Percentiles rank a stretch among this genome's conserved stretches.
Evolutionary conservation across 2,329 filamentous ascomycete genomes (phyloP).

Genomic region (Aureobasidium sp.): DNA sequence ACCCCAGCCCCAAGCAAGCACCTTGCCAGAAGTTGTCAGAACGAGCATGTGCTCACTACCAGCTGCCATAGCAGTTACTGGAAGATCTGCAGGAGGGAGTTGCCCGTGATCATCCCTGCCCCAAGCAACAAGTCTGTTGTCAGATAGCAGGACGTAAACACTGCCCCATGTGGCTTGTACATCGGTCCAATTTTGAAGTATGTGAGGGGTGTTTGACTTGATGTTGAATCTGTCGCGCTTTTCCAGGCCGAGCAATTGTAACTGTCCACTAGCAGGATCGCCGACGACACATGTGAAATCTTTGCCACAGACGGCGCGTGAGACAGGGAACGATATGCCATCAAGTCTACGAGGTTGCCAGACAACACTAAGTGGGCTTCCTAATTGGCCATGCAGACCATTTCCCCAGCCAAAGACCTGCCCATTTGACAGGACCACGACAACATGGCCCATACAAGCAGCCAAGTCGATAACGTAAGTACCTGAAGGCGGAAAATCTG

Average conservation of each 20-base stretch:
- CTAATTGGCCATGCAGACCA: conserved; percentile 77
- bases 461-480: conserved; percentile 56
- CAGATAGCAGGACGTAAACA: conserved; percentile 58
- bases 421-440: conserved; percentile 65
- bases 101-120: conserved; percentile 83
- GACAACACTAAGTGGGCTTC: conserved; percentile 46
- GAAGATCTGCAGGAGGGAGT: conserved; percentile 56
- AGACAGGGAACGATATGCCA: conserved; percentile 52
- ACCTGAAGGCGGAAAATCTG: conserved; percentile 54
- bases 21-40: conserved; percentile 52
- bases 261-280: conserved; percentile 44
- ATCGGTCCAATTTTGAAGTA: conserved; percentile 53
- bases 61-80: conserved; percentile 59
- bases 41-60: conserved; percentile 89
- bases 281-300: conserved; percentile 74
- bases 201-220: conserved; percentile 38
- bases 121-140: conserved; percentile 61
- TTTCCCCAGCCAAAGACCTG: conserved; percentile 83
- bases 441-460: conserved; percentile 69
- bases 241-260: conserved; percentile 63
- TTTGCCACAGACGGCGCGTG: conserved; percentile 65
- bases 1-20: conserved; percentile 91
- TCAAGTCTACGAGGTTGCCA: conserved; percentile 55
- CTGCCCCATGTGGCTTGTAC: conserved; percentile 76
- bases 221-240: conserved; percentile 59